Base-by-base conservation (phyloP, 176 grass and related monocot genomes). In the Ensete ventricosum region DNA sequence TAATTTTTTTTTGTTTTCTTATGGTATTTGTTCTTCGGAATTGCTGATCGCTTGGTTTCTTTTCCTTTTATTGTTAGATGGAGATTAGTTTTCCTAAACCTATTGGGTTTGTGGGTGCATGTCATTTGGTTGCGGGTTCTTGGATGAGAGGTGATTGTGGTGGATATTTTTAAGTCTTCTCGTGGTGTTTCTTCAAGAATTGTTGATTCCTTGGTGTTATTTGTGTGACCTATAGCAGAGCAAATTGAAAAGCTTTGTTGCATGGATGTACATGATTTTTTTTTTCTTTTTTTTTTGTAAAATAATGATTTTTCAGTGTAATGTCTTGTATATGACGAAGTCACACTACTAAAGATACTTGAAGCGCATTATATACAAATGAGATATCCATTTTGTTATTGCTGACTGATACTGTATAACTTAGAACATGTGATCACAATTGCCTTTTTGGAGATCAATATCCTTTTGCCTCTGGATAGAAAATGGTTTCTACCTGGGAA, bases 391-490 rank as follows among this genome's bases (percentile, higher is more conserved):
- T 16, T 16, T 67, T 26, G 13, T 29, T 67, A 6, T 8, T 16
- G 26, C 64, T 67, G 14, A 16, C 24, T 67, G 64, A 67, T 67
- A 34, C 67, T 50, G 19, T 10, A 50, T 1, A 70, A 21, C 43
- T 70, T 69, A 51, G 43, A n/a, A 11, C 67, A 52, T 70, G 67
- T 52, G 67, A 50, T n/a, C 12, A 1, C 20, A 21, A 50, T 70
- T 50, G 34, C 48, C 67, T 26, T 52, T 70, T 51, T 70, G 51
- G 34, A 70, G 67, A 70, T 70, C 67, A 70, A 70, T 34, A 50
- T 48, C 48, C 17, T 70, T 21, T 6, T 13, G 9, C 24, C 64
- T 2, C 14, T 16, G 2, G 34, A 67, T 34, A 43, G 63, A 67
- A 67, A 26, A 16, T 34, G 64, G 10, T 34, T 43, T 43, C 34